Percentiles rank a stretch among this genome's conserved stretches.
Evolutionary conservation across 306 rosid genomes (phyloP).

Genomic region (Ochetophila trinervis): DNA sequence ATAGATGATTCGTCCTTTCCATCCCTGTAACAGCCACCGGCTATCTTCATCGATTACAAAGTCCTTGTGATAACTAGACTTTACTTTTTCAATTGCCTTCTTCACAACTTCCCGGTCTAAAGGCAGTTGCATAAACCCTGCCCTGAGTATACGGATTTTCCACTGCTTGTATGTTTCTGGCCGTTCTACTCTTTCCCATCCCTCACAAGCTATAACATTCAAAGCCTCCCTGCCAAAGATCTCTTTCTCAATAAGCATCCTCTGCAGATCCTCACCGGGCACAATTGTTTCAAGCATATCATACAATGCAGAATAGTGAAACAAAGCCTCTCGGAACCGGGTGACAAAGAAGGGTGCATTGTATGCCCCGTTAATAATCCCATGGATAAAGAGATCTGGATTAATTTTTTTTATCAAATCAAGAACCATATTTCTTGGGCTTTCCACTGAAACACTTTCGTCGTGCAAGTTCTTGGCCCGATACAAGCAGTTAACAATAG

Average conservation of each 20-base stretch:
- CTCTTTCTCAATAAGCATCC: slow-evolving; percentile 87
- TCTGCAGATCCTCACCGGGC: slow-evolving; percentile 76
- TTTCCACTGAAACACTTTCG: slow-evolving; percentile 74
- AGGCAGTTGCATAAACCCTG: slow-evolving; percentile 65
- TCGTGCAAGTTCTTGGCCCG: slow-evolving; percentile 80
- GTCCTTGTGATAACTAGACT: slow-evolving; percentile 63
- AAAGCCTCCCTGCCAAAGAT: slow-evolving; percentile 85
- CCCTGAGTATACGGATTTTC: slow-evolving; percentile 79
- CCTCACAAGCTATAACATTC: slow-evolving; percentile 95
- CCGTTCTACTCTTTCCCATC: slow-evolving; percentile 90
- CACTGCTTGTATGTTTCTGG: slow-evolving; percentile 96
- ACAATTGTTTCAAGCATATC: slow-evolving; percentile 94
- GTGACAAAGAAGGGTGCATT: slow-evolving; percentile 96
- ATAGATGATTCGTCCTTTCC: slow-evolving; percentile 85
- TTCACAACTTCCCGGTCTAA: slow-evolving; percentile 37
- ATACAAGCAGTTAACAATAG: slow-evolving; percentile 69
- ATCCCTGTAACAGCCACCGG: slow-evolving; percentile 87
- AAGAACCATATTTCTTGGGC: slow-evolving; percentile 65
- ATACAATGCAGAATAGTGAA: slow-evolving; percentile 84
- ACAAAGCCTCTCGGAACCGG: slow-evolving; percentile 84
- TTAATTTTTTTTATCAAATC: slow-evolving; percentile 64
- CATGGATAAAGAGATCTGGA: slow-evolving; percentile 74
- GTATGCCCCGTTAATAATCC: slow-evolving; percentile 72
- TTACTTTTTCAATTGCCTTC: slow-evolving; percentile 54
- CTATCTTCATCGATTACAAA: slow-evolving; percentile 84